Evolutionary conservation across 371 early-diverging fungal species (phyloP).

Genomic region (Choanephora cucurbitarum): DNA sequence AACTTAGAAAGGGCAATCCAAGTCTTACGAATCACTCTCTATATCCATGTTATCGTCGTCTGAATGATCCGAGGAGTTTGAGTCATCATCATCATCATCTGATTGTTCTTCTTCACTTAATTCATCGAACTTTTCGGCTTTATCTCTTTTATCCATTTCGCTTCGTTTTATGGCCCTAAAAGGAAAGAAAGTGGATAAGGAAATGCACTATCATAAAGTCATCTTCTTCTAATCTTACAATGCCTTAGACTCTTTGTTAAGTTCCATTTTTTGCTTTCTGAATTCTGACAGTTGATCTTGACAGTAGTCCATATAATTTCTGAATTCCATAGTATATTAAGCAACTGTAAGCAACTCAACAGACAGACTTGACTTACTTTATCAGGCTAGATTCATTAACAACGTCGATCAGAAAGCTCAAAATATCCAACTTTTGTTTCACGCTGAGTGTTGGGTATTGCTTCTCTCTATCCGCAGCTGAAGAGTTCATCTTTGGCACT

Average conservation of each 20-base stretch:
- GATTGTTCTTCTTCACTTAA: constrained; percentile 28
- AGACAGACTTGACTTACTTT: constrained; percentile 27
- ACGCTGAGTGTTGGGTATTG: constrained; percentile 41
- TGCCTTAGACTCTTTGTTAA: constrained; percentile 65
- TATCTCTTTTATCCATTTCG: constrained; percentile 39
- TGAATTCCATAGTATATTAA: too few relatives aligned
- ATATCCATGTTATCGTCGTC: constrained; percentile 21
- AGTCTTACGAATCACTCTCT: constrained; percentile 38
- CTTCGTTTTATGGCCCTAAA: constrained; percentile 28
- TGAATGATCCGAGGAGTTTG: constrained; percentile 9
- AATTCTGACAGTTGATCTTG: constrained; percentile 57
- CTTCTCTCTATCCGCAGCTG: constrained; percentile 44
- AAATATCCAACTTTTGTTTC: constrained; percentile 43
- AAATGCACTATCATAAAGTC: constrained; percentile 1
- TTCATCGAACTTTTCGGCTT: constrained; percentile 22
- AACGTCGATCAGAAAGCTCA: constrained; percentile 40
- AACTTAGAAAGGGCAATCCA: background rate
- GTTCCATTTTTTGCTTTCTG: constrained; percentile 63
- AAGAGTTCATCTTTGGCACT: constrained; percentile 37
- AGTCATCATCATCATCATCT: constrained; percentile 18
- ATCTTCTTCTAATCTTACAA: constrained; percentile 23
- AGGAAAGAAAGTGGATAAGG: background rate
- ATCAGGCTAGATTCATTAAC: constrained; percentile 48
- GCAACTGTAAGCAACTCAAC: too few relatives aligned
- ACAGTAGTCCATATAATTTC: constrained; percentile 69